These are phyloP conservation scores for Candida rishiriensis DNA, from an alignment of 805 yeast genomes.

Conservation along the genomic window DNA sequence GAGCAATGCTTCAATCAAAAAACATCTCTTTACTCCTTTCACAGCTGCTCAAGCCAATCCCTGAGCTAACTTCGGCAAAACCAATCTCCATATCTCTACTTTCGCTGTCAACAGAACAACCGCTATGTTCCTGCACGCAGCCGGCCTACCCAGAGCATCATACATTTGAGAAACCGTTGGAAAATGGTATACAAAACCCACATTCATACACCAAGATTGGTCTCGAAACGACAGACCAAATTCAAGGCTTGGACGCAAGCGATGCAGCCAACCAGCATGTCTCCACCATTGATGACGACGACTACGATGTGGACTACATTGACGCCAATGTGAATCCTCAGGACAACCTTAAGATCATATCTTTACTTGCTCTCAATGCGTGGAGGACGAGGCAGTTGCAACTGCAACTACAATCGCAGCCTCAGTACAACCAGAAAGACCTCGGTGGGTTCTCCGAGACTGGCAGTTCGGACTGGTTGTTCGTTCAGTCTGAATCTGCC, in stretches of 20 bases:
- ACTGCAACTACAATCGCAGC: not conserved
- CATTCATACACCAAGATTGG: no score
- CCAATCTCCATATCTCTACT: constrained; percentile 30
- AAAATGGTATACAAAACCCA: not conserved
- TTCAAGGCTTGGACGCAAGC: not conserved
- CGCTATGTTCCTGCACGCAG: constrained; percentile 27
- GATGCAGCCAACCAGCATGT: not conserved
- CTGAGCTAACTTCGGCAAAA: constrained; percentile 17
- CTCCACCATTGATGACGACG: constrained; percentile 7
- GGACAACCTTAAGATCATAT: constrained; percentile 28
- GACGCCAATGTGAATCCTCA: constrained; percentile 26
- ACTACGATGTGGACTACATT: constrained; percentile 22
- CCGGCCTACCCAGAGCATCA: constrained; percentile 1
- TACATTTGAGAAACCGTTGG: not conserved
- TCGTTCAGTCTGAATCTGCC: constrained; percentile 15
- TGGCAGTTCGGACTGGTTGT: constrained; percentile 19
- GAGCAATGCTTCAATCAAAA: constrained; percentile 26
- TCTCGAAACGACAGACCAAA: constrained; percentile 1
- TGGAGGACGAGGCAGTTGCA: constrained; percentile 19
- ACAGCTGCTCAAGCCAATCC: constrained; percentile 24
- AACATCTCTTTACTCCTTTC: constrained; percentile 24
- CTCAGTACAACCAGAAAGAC: not conserved
- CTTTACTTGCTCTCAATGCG: constrained; percentile 24
- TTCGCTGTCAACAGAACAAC: constrained; percentile 24
- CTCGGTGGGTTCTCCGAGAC: not conserved